These are phyloP conservation scores for Hyphopichia khmerensis DNA, from an alignment of 1,139 yeast genomes.

Conservation along the genomic window DNA sequence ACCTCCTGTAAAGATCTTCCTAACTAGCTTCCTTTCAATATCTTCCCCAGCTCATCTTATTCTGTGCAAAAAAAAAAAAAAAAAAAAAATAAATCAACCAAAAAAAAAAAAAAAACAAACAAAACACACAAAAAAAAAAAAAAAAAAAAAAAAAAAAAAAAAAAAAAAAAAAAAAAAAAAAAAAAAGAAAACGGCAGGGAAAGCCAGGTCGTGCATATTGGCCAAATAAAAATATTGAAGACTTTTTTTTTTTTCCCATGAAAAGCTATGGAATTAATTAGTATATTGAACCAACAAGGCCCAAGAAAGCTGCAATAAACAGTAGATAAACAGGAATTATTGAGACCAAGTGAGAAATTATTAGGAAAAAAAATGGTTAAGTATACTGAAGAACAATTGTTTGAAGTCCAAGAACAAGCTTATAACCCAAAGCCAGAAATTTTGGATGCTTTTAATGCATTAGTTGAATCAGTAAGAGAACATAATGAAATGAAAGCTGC, in stretches of 20 bases:
- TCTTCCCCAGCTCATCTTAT: constrained; percentile 1
- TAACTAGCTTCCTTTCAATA: not conserved
- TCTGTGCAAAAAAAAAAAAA: not conserved
- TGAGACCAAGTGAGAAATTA: not conserved
- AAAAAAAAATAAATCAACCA: not conserved
- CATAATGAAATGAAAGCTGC: constrained; percentile 23
- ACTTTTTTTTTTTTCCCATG: not conserved
- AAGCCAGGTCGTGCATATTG: not conserved
- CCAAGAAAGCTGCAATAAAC: not conserved
- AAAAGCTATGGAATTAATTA: not conserved
- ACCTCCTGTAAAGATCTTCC: not conserved
- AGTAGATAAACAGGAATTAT: not conserved
- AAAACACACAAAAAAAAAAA: not conserved
- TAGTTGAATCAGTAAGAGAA: constrained; percentile 64
- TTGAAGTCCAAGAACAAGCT: constrained; percentile 55
- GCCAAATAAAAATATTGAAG: not conserved
- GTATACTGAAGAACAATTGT: constrained; percentile 71
- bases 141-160: not conserved
- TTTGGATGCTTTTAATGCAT: constrained; percentile 60
- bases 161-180: too few species aligned
- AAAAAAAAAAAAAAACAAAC: not conserved
- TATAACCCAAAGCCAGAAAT: constrained; percentile 61
- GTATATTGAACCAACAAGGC: not conserved
- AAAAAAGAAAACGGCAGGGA: not conserved
- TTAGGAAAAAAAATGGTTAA: constrained; percentile 46